Base-by-base conservation (phyloP, 306 rosid species). In the Pyrus betulifolia region DNA sequence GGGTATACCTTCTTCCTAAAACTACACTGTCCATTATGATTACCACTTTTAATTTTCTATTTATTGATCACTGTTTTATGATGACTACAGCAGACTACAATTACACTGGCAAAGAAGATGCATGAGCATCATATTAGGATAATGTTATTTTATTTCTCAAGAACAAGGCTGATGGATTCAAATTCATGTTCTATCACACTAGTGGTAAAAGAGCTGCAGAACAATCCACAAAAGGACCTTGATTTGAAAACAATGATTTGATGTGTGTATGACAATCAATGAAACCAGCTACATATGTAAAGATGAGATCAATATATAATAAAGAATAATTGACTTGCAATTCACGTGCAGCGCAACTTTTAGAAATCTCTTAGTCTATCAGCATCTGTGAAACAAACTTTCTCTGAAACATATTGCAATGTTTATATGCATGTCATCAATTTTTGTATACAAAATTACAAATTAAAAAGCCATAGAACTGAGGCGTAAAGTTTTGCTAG, bases 81-180 rank as follows among this genome's bases (percentile, higher is more conserved):
- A 83, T 76, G 86, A 82, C 15, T 80, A 78, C 85, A 81, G 89
- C 96, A 90, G 97, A 82, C 79, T 91, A 71, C 93, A 87, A 74
- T 82, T 86, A 82, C 88, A 79, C 10, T 85, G 81, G 74, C 76
- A 23, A 75, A 62, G 78, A 71, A 70, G 84, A 61, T 31, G n/a
- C n/a, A n/a, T n/a, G n/a, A n/a, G 80, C 85, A 81, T 81, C 85
- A 77, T 70, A 67, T 31, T 70, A 33, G 79, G 80, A 79, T 23
- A 40, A 40, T 75, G 83, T 62, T 72, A 58, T 81, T 82, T 62
- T 67, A 74, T 62, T 79, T 74, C 81, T 71, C 86, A 85, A 84
- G 87, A 79, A 69, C 80, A 78, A 38, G 85, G 81, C 70, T 74
- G 79, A 49, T 35, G 76, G 79, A 83, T 83, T 75, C 83, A 80